phyloP scores from a whole-genome alignment of 2,329 filamentous ascomycete species.

The Helotiales sp. region DNA sequence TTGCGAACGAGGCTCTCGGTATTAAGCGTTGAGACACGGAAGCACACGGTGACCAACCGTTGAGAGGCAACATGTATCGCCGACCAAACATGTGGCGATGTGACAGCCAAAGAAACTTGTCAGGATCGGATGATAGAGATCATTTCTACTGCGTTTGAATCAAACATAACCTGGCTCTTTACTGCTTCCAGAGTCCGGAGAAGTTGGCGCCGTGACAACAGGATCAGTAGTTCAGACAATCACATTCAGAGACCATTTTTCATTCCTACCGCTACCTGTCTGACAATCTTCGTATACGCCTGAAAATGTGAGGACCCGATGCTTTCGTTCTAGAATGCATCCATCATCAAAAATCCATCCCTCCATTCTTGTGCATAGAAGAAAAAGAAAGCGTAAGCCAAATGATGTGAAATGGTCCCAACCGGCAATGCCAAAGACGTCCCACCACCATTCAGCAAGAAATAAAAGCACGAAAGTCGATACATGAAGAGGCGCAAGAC shows the following conservation, averaged over 20 bases:
- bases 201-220: background rate
- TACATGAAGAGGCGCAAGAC: conserved; percentile 30
- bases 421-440: conserved; percentile 4
- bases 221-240: background rate
- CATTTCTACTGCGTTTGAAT: background rate
- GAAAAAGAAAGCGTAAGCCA: conserved; percentile 2
- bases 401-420: background rate
- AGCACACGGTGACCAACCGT: background rate
- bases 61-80: too few species aligned
- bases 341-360: conserved; percentile 21
- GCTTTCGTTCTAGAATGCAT: conserved; percentile 4
- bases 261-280: background rate
- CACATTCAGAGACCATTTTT: background rate
- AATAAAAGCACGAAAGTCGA: conserved; percentile 23
- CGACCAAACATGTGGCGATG: too few species aligned
- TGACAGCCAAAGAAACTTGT: background rate
- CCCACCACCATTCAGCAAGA: background rate
- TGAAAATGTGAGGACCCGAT: background rate
- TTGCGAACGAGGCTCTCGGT: background rate
- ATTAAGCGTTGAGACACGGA: background rate
- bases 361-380: conserved; percentile 9
- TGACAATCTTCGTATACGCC: background rate
- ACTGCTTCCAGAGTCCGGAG: background rate
- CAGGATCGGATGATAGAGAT: background rate
- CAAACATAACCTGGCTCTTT: background rate